Evolutionary conservation across 1,139 yeast genomes (phyloP), one percentile per base, ranked within the genome.

Genomic region (Saccharomycopsis hybrid): DNA sequence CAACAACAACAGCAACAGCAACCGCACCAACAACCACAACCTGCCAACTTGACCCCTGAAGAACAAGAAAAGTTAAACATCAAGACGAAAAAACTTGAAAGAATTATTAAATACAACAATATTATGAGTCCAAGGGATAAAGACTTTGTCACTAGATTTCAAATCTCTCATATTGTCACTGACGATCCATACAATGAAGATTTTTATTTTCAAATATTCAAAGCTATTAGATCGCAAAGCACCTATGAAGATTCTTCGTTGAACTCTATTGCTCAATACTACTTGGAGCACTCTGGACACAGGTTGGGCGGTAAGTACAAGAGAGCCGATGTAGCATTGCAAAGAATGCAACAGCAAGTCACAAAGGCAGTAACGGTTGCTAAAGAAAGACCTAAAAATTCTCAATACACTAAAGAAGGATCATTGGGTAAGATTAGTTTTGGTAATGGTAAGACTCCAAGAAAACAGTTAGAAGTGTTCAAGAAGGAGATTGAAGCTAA

Each of bases 141-240:
- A 70, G 96, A 90, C 68, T 89, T 88, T 62, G 92, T 92, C 49
- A 87, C 96, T 47, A 78, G 97, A 64, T 85, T 90, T 63, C 98
- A 94, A 68, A 76, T 92, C 57, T 89, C 96, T 45, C 97, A 90
- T 64, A 85, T 92, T 67, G 97, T 92, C 44, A 86, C 97, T 24
- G 97, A 90, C 53, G 98, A 94, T 65, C 98, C 98, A 8, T 88
- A 86, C 66, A 89, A 88, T 62, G 98, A 92, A 66, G 98, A 94
- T 69, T 94, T 92, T 62, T 92, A 92, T 65, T 89, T 86, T 61
- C 97, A 92, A 66, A 97, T 94, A 41, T 87, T 80, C 69, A 86
- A 90, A 63, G 89, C 92, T 45, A 78, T 92, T 62, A 94, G 77
- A 59, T 77, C 78, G 30, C 73, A 83, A 63, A 72, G 80, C 57